Evolutionary conservation across 176 grass and related monocot genomes (phyloP).

Genomic region (Carex myosuroides): DNA sequence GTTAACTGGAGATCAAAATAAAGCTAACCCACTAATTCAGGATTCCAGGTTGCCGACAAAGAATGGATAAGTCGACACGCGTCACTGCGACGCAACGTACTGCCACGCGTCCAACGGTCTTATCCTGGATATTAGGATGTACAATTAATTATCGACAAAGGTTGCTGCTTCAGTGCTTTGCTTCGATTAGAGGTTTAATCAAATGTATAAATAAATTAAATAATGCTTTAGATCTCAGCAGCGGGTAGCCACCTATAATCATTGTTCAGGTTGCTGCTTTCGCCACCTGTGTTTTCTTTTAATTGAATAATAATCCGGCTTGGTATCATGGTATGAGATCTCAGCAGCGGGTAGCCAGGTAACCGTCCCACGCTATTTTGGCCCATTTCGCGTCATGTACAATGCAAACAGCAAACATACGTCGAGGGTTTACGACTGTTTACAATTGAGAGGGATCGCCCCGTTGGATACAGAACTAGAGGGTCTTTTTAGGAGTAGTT

Average conservation of each 20-base stretch:
- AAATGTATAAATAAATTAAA: neutral
- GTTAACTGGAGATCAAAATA: neutral
- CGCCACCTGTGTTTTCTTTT: neutral
- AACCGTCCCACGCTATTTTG: too few relatives aligned
- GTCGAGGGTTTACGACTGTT: too few relatives aligned
- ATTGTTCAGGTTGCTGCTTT: too few relatives aligned
- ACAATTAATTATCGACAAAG: neutral
- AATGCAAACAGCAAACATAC: neutral
- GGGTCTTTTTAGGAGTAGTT: too few relatives aligned
- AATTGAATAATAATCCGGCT: neutral
- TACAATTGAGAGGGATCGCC: too few relatives aligned
- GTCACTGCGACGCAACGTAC: neutral
- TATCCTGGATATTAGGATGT: neutral
- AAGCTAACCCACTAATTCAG: neutral
- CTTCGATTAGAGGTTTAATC: neutral
- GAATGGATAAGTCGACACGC: neutral
- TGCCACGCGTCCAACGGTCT: neutral
- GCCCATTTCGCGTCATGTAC: too few relatives aligned
- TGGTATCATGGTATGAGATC: neutral
- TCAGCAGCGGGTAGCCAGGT: neutral
- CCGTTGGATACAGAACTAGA: too few relatives aligned
- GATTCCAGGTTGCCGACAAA: neutral
- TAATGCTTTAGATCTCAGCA: neutral
- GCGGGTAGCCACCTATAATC: too few relatives aligned
- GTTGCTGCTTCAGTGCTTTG: too few relatives aligned